Evolutionary conservation across 345 rosid species (phyloP), one percentile per base, ranked within the genome.

Genomic region (Eucalyptus victrix): DNA sequence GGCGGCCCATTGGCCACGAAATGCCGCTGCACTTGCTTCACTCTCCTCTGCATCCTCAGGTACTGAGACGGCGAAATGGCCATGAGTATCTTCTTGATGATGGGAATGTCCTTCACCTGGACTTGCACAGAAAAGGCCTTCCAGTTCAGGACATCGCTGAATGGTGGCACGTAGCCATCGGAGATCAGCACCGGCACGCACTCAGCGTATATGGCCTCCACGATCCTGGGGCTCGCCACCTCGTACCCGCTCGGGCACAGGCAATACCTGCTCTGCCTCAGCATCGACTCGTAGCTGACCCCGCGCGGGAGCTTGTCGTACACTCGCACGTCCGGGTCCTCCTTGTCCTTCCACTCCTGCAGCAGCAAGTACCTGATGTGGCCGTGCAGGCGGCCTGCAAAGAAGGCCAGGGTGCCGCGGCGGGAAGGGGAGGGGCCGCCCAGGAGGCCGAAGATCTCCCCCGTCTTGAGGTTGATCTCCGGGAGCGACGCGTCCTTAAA

Each of bases 161-260:
- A 96, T 16, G 95, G 95, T 23, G 94, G 93, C 24, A 94, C 93
- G 76, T 95, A 94, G 10, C 90, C 72, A 24, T 95, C 93, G 6
- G 96, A 94, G 88, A 96, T 96, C 91, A 96, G 90, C 67, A 94
- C 95, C 1, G 96, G 96, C 18, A 93, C 95, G 80, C 97, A 95
- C 80, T 94, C 96, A 1, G 96, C 90, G n/a, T 94, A 96, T 18
- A 95, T 94, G 6, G 95, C 96, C 90, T 96, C 97, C 50, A 93
- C 96, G 51, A 95, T 90, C 76, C 96, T 93, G 44, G 95, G 95
- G 69, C 95, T 94, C 3, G 93, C 95, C 87, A 93, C 94, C 89
- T 93, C 94, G 37, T 93, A 94, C 51, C 97, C 95, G 85, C 97
- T 94, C 0, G 96, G 95, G 91, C 97, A 94, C 37, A 95, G 87